Base-by-base conservation (phyloP, 345 rosid species). In the Ceriops zippeliana region DNA sequence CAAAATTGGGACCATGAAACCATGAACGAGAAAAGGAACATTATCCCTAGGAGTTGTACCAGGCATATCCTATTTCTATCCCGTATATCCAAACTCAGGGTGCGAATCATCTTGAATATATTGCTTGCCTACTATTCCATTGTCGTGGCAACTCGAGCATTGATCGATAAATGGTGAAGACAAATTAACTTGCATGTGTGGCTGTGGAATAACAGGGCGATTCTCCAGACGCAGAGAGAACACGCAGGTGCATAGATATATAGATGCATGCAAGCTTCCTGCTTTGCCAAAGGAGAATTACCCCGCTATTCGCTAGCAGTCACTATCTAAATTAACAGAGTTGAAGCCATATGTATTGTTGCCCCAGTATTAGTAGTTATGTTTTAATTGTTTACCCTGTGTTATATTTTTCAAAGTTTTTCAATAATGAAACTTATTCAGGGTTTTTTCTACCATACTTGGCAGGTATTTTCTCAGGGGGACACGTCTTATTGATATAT, bases 261-360 rank as follows among this genome's bases (percentile, higher is more conserved):
- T 24, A 24, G 26, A 24, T 24, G 26, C 26, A 24, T 24, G 26
- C 26, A 21, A 7, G 4, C 7, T 11, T 6, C n/a, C 7, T 54
- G 67, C 58, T 65, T 60, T 84, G 92, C 92, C 89, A 84, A 81
- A 85, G 86, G 86, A 82, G 88, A 82, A 80, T 82, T 85, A 84
- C 84, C 83, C 84, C 78, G 88, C 76, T 51, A 76, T 85, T 84
- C 81, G 47, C 62, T 61, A 31, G 51, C 71, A 15, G 74, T 63
- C 70, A 65, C 37, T 17, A 47, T 35, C 20, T 68, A 26, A 52
- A 17, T 49, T 47, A 2, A 13, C 49, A 42, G 49, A 13, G 7
- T 42, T 38, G 47, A 3, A 38, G 47, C 3, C 47, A 10, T 38
- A 10, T 9, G 11, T 38, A 11, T 9, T 38, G 47, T 38, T 38